A percentile compares a stretch with the other conserved stretches of the same genome.
These are phyloP conservation scores for Crotalaria pallida DNA, from an alignment of 306 rosid genomes.

Conservation along the genomic window DNA sequence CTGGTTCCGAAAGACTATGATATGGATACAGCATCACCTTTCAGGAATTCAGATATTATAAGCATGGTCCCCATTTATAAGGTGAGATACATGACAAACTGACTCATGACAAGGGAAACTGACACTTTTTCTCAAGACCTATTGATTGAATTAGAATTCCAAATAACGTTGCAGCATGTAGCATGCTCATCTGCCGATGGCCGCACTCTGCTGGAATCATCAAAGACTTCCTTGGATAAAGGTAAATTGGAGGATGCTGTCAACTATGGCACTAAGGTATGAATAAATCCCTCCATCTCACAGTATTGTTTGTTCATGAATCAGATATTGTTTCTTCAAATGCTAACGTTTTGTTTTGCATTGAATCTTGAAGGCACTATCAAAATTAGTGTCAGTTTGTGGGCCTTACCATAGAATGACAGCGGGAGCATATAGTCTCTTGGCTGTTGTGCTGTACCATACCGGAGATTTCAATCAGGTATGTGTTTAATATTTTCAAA, in stretches of 20 bases:
- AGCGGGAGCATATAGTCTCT: conserved; percentile 97
- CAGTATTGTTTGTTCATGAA: neutral
- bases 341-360: conserved; percentile 25
- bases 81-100: conserved; percentile 35
- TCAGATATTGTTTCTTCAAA: neutral
- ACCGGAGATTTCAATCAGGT: conserved; percentile 99
- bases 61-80: conserved; percentile 96
- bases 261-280: conserved; percentile 91
- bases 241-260: conserved; percentile 99
- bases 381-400: conserved; percentile 83
- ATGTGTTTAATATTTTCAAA: neutral
- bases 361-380: conserved; percentile 67
- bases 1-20: conserved; percentile 87
- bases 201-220: conserved; percentile 88
- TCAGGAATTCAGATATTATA: conserved; percentile 65
- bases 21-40: conserved; percentile 70
- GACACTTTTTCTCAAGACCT: neutral
- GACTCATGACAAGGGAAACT: neutral
- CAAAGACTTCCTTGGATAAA: conserved; percentile 93
- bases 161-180: conserved; percentile 60
- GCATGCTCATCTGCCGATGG: conserved; percentile 99
- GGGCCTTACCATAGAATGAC: conserved; percentile 99
- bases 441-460: conserved; percentile 94
- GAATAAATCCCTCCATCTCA: conserved; percentile 2
- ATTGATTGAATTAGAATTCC: conserved; percentile 15